These are phyloP conservation scores for Suillus occidentalis DNA, from an alignment of 768 basidiomycete genomes.

Conservation along the genomic window DNA sequence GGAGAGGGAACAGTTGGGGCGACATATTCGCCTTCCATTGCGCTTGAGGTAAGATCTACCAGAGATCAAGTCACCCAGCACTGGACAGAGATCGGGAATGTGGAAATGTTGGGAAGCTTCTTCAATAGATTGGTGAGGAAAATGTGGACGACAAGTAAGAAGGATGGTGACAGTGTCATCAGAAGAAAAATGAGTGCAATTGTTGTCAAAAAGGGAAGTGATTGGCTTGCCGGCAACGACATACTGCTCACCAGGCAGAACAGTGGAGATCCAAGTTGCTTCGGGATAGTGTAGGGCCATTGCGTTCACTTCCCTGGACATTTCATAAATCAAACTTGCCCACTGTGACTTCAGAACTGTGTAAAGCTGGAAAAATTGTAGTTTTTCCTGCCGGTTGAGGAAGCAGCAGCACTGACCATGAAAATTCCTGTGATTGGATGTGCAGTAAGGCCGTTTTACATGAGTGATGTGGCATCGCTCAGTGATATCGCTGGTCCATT, in stretches of 20 bases:
- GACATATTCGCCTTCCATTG: not conserved
- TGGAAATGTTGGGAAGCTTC: not conserved
- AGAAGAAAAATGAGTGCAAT: not conserved
- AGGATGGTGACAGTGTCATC: not conserved
- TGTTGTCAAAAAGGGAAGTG: constrained; percentile 6
- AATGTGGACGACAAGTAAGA: constrained; percentile 2
- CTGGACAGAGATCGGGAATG: constrained; percentile 9
- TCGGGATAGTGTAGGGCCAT: constrained; percentile 3
- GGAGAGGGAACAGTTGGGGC: constrained; percentile 3
- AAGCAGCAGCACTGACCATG: constrained; percentile 11
- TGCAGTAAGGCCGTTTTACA: constrained; percentile 3
- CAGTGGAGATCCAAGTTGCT: constrained; percentile 4
- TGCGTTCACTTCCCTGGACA: not conserved
- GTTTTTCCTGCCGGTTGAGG: constrained; percentile 13
- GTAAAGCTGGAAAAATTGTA: constrained; percentile 8
- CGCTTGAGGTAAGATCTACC: not conserved
- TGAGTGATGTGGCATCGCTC: constrained; percentile 13
- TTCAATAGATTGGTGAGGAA: constrained; percentile 2
- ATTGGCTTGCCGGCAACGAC: not conserved
- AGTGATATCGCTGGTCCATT: constrained; percentile 17
- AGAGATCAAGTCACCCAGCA: constrained; percentile 10
- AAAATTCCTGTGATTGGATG: constrained; percentile 6
- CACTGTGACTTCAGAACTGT: constrained; percentile 3
- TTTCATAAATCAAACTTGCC: constrained; percentile 4
- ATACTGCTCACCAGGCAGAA: constrained; percentile 1